Evolutionary conservation across 1,284 basidiomycete genomes (phyloP).

Genomic region (Grifola frondosa): DNA sequence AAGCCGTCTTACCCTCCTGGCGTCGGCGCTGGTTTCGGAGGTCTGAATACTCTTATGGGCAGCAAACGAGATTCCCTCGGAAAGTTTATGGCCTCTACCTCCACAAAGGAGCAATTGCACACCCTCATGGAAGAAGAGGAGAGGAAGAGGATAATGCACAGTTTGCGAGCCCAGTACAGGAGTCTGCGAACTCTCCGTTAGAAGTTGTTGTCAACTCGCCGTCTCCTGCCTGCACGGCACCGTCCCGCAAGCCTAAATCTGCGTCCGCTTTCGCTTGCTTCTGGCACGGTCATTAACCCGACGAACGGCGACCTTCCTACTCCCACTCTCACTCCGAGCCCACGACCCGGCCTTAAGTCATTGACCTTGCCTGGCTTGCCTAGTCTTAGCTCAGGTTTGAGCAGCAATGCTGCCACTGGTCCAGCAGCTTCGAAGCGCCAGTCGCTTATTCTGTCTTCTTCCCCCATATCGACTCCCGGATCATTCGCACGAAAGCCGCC

Average conservation of each 20-base stretch:
- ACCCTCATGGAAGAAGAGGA: constrained; percentile 81
- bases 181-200: constrained; percentile 10
- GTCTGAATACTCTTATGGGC: constrained; percentile 42
- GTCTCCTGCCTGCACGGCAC: constrained; percentile 44
- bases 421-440: constrained; percentile 27
- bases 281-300: constrained; percentile 42
- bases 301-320: constrained; percentile 48
- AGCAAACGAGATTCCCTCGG: constrained; percentile 77
- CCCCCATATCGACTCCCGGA: constrained; percentile 22
- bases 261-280: constrained; percentile 68
- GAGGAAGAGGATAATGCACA: constrained; percentile 39
- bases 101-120: constrained; percentile 70
- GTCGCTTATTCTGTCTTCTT: constrained; percentile 26
- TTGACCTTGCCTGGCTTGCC: constrained; percentile 47
- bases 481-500: constrained; percentile 28
- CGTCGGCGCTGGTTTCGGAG: constrained; percentile 42
- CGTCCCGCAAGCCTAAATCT: constrained; percentile 66
- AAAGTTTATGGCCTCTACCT: constrained; percentile 58
- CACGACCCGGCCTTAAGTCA: constrained; percentile 44
- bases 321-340: constrained; percentile 49
- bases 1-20: constrained; percentile 56
- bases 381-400: constrained; percentile 22
- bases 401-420: constrained; percentile 21
- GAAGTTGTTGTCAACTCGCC: constrained; percentile 26
- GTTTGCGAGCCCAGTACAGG: constrained; percentile 18